phyloP scores from a whole-genome alignment of 1,139 yeast genomes.

The Ogataea hybrid region DNA sequence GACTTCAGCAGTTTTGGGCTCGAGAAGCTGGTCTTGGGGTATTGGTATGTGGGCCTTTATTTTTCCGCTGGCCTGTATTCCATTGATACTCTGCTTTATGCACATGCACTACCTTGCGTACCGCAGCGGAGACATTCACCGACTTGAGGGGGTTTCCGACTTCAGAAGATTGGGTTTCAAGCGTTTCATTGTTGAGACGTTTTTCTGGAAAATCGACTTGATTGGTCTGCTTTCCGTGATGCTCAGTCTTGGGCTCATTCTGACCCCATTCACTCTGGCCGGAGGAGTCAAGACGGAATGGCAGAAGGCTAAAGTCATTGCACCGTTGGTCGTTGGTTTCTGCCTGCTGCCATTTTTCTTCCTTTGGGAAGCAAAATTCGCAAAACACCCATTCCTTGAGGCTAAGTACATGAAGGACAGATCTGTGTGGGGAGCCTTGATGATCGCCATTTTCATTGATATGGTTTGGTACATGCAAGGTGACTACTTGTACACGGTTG shows the following conservation, averaged over 20 bases:
- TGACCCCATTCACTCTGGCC: slow-evolving; percentile 51
- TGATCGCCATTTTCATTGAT: slow-evolving; percentile 52
- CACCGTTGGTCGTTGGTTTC: slow-evolving; percentile 64
- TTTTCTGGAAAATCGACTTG: slow-evolving; percentile 52
- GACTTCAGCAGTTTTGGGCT: slow-evolving; percentile 36
- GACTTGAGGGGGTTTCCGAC: slow-evolving; percentile 31
- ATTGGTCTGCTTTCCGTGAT: slow-evolving; percentile 51
- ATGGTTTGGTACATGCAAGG: slow-evolving; percentile 67
- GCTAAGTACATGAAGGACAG: slow-evolving; percentile 56
- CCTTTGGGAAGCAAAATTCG: slow-evolving; percentile 51
- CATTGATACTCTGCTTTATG: slow-evolving; percentile 49
- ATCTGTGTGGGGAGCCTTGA: slow-evolving; percentile 64
- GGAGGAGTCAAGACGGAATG: slow-evolving; percentile 54
- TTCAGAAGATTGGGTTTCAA: slow-evolving; percentile 28
- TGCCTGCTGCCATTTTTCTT: slow-evolving; percentile 52
- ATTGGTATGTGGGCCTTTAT: slow-evolving; percentile 82
- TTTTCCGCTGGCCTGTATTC: slow-evolving; percentile 61
- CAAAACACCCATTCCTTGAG: slow-evolving; percentile 61
- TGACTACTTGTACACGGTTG: slow-evolving; percentile 62
- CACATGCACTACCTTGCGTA: slow-evolving; percentile 60
- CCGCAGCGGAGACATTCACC: slow-evolving; percentile 44
- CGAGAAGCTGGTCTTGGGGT: slow-evolving; percentile 60
- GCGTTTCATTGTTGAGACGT: slow-evolving; percentile 31
- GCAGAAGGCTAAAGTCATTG: slow-evolving; percentile 57
- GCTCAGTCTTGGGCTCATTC: slow-evolving; percentile 52